Base-by-base conservation (phyloP, 192 early-diverging fungal genomes). In the Coemansia reversa region DNA sequence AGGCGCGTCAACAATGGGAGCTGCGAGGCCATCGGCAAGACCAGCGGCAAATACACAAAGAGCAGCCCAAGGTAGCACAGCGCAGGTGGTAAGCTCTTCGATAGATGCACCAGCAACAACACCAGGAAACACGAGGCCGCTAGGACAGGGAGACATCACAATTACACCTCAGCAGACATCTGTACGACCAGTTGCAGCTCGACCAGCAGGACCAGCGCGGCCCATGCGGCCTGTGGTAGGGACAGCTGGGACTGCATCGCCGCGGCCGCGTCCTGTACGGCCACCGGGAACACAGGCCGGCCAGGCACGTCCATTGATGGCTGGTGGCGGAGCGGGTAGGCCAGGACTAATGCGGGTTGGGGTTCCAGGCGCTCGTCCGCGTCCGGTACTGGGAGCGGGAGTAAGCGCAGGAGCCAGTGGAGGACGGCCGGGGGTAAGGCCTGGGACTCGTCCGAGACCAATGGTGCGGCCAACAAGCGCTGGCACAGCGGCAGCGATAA, bases 351-450 rank as follows among this genome's bases (percentile, higher is more conserved):
- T 45, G 39, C 67, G 58, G 55, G 16, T 51, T 11, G 59, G 23
- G 1, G 54, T 45, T 32, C 53, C 53, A 12, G 63, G 63, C 11
- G 42, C 65, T 29, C 49, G 77, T 39, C 78, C 72, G 12, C 68
- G 74, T 6, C 69, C 78, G 47, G n/a, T 27, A 16, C 19, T 49
- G 2, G 47, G 22, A 29, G 5, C 28, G 5, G 6, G 30, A 28
- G 12, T 42, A 7, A 30, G 28, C 16, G 8, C 48, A 47, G 45
- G 24, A 7, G 9, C 50, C 14, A 23, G 51, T n/a, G n/a, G 52
- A 0, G 51, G 33, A 18, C 60, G 75, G 7, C 75, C 75, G 5
- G 69, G 65, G 14, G 51, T 49, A 50, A 57, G 75, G 23, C 75
- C 75, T 4, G 27, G 2, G 5, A 9, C 33, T 52, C 55, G 69